Base-by-base conservation (phyloP, 805 yeast species). In the Candida easanensis region DNA sequence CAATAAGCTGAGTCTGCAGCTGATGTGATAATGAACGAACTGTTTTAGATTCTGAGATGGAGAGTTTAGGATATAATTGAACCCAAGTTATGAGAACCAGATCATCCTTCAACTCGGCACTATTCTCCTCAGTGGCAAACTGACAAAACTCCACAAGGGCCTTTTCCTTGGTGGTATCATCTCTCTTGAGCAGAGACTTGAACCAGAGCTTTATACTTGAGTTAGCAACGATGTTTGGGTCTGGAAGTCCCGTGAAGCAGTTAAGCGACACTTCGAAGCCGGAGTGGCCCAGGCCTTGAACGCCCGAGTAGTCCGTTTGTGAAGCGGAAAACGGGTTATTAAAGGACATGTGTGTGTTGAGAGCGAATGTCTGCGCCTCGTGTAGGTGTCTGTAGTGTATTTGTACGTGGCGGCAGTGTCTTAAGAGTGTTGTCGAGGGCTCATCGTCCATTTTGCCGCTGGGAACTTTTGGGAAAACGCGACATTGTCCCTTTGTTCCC, bases 121-220 rank as follows among this genome's bases (percentile, higher is more conserved):
- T 46, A 4, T 53, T 46, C 5, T 36, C 47, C 19, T 37, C 26
- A 16, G 51, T 38, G 3, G 76, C 48, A 23, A 64, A 56, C 4
- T 61, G 54, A 3, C 70, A 53, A 23, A 84, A 58, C 33, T 85
- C 95, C 5, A 51, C 58, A 20, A 88, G 66, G 1, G 93, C 88
- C 58, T 83, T 86, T 53, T 88, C 96, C 57, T 82, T 85, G 0
- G 98, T 91, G n/a, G 79, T 81, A 6, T 82, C 75, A 56, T 89
- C 96, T 57, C 84, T 78, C 62, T 89, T 90, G 60, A 84, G 60
- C 38, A 90, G 62, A 9, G 85, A 78, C 58, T 85, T 89, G 69
- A 89, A 84, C n/a, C 81, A 68, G 10, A 89, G 67, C 33, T 76
- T 74, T 43, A 84, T 61, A 10, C 68, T 65, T 2, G 83, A 69